Evolutionary conservation across 2,329 filamentous ascomycete species (phyloP).

Genomic region (Stagonosporopsis cucurbitacearum): DNA sequence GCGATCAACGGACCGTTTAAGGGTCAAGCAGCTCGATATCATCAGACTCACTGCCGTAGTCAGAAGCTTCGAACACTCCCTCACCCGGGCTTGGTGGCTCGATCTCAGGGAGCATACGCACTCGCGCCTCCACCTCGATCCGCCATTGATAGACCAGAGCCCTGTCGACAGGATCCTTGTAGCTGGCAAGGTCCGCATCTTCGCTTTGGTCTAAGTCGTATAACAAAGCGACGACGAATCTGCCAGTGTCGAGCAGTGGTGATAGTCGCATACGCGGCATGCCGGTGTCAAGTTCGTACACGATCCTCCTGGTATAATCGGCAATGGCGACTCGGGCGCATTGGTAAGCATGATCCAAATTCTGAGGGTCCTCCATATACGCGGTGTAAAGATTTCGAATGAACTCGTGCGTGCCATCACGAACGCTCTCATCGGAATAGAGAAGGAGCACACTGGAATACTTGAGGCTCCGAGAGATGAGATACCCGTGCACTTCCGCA

Average conservation of each 20-base stretch:
- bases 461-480: conserved; percentile 24
- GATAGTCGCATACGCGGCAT: conserved; percentile 33
- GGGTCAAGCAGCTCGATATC: conserved; percentile 34
- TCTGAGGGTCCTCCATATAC: conserved; percentile 8
- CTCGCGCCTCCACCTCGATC: conserved; percentile 30
- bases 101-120: conserved; percentile 39
- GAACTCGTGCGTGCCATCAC: conserved; percentile 27
- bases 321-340: not conserved
- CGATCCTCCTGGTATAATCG: conserved; percentile 23
- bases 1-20: conserved; percentile 1
- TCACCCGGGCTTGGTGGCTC: conserved; percentile 41
- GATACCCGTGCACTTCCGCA: conserved; percentile 27
- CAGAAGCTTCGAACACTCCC: conserved; percentile 41
- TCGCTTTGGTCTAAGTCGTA: conserved; percentile 26
- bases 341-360: conserved; percentile 21
- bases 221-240: conserved; percentile 29
- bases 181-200: conserved; percentile 28
- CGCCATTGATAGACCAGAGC: conserved; percentile 32
- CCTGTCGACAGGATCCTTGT: conserved; percentile 31
- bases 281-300: conserved; percentile 32
- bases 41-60: conserved; percentile 49
- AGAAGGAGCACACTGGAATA: conserved; percentile 38
- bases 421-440: conserved; percentile 39
- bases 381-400: conserved; percentile 34
- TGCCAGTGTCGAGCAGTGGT: conserved; percentile 33